Evolutionary conservation across 441 rosid species (phyloP), one percentile per base, ranked within the genome.

Genomic region (Syzygium malaccense): DNA sequence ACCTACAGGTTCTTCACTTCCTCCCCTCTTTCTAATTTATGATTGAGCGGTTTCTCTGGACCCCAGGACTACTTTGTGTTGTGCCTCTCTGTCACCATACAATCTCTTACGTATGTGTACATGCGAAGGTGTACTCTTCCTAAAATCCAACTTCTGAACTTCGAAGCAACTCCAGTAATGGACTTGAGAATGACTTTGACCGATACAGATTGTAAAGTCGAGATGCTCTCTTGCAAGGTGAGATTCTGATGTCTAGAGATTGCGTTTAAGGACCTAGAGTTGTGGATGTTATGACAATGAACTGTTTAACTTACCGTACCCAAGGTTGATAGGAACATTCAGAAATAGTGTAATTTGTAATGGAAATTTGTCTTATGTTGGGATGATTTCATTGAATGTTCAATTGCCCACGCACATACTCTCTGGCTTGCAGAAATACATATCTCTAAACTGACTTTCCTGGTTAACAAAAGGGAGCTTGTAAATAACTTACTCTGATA

Each of bases 161-260:
- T 94, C 89, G 98, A 96, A 92, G 97, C 94, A 62, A 90, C 90
- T 45, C 99, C 99, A 37, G 96, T 95, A 25, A 89, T 97, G 90
- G 95, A 96, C 87, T 91, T 97, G 86, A 91, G 94, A 87, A 95
- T 96, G 28, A 91, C 93, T 90, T 94, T 96, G n/a, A 91, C 96
- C n/a, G 87, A 91, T 79, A 90, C 93, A 85, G 92, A 93, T 89
- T 97, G 98, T 92, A 93, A 91, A 57, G 96, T 97, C 23, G 96
- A 95, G 93, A 90, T 97, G 90, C 95, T 97, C 88, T 95, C 96
- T 91, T 97, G 97, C 93, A 94, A 94, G 99, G 99, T 95, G 60
- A 92, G 91, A 84, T 90, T 88, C 60, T 53, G 51, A 79, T 55
- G 26, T 55, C 49, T 55, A 57, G 86, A 54, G 28, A 57, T 32